phyloP scores from a whole-genome alignment of 192 early-diverging fungal genomes.

The Coemansia sp. region DNA sequence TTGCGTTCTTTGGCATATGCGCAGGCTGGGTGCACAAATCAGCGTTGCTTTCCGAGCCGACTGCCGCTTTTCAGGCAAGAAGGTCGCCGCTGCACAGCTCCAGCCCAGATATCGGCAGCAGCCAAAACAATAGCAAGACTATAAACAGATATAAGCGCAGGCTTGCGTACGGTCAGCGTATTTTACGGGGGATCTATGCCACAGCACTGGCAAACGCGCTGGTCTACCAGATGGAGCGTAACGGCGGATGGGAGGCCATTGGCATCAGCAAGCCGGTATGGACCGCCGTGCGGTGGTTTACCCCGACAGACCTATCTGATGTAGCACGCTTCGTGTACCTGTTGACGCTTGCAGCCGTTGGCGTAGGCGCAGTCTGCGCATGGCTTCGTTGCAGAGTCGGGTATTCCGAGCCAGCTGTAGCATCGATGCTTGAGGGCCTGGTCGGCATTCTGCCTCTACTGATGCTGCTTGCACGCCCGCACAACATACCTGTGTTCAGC shows the following conservation, averaged over 20 bases:
- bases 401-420: slow-evolving; percentile 2
- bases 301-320: slow-evolving; percentile 22
- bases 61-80: neutral
- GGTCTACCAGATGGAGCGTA: slow-evolving; percentile 46
- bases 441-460: slow-evolving; percentile 59
- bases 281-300: slow-evolving; percentile 9
- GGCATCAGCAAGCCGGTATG: slow-evolving; percentile 14
- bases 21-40: slow-evolving; percentile 18
- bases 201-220: slow-evolving; percentile 27
- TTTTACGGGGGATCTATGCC: slow-evolving; percentile 20
- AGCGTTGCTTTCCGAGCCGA: neutral
- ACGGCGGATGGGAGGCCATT: slow-evolving; percentile 23
- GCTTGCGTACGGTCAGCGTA: slow-evolving; percentile 4
- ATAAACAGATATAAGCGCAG: neutral
- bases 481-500: slow-evolving; percentile 62
- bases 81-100: neutral
- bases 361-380: neutral
- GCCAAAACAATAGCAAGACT: neutral
- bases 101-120: neutral
- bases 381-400: slow-evolving; percentile 11
- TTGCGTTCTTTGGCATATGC: slow-evolving; percentile 13
- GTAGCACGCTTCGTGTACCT: slow-evolving; percentile 29
- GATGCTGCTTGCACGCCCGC: slow-evolving; percentile 61
- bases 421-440: slow-evolving; percentile 39
- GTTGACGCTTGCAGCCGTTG: slow-evolving; percentile 6